These are phyloP conservation scores for Butyriboletus loyo DNA, from an alignment of 768 basidiomycete species.

Conservation along the genomic window DNA sequence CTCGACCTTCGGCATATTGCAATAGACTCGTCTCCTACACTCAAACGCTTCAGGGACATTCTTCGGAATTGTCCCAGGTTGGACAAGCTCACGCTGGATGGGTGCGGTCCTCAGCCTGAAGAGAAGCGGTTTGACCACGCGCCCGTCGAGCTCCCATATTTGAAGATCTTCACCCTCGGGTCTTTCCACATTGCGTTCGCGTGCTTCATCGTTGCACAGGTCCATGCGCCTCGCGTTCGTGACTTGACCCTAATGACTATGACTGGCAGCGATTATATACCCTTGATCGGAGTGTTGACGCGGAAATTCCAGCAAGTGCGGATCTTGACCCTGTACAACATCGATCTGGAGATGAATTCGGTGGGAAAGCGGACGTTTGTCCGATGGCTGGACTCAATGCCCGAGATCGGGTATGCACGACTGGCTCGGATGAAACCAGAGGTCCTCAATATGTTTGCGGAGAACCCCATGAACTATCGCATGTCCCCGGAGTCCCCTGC, in stretches of 20 bases:
- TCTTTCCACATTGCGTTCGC: constrained; percentile 51
- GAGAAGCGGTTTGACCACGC: constrained; percentile 26
- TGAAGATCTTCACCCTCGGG: constrained; percentile 55
- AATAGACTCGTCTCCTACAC: constrained; percentile 47
- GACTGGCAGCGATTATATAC: constrained; percentile 47
- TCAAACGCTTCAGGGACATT: constrained; percentile 51
- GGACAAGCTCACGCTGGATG: constrained; percentile 56
- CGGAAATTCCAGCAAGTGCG: constrained; percentile 50
- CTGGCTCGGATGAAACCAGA: constrained; percentile 41
- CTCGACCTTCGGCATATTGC: constrained; percentile 66
- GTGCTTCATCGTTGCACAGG: constrained; percentile 42
- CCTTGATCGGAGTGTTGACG: constrained; percentile 45
- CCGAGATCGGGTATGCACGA: constrained; percentile 48
- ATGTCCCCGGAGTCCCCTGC: constrained; percentile 5
- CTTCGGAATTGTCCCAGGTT: constrained; percentile 48
- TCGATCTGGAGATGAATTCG: constrained; percentile 35
- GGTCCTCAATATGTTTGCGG: constrained; percentile 49
- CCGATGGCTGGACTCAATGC: constrained; percentile 58
- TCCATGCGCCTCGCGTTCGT: constrained; percentile 55
- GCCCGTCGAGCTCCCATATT: constrained; percentile 47
- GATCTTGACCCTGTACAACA: constrained; percentile 49
- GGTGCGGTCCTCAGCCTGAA: constrained; percentile 50
- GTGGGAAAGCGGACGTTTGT: constrained; percentile 34
- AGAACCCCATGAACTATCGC: constrained; percentile 33
- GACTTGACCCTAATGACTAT: constrained; percentile 59